These are phyloP conservation scores for barley (Hordeum vulgare) DNA, from an alignment of 176 grass and related monocot genomes.

Conservation along the genomic window MorexV3_pseudomolecules_assembly NC_058521.1:405348472-405348971, in stretches of 20 bases:
- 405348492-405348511: not conserved
- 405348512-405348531: not conserved
- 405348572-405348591: not conserved
- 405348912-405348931: not conserved
- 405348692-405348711: not conserved
- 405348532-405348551: not conserved
- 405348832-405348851: not conserved
- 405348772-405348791: not conserved
- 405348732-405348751: not conserved
- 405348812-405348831: not conserved
- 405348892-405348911: not conserved
- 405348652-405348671: not conserved
- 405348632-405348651: not conserved
- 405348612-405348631: not conserved
- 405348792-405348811: not conserved
- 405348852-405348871: too few species aligned
- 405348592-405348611: not conserved
- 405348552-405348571: not conserved
- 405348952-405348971: too few species aligned
- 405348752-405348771: not conserved
- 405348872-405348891: not conserved
- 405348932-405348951: too few species aligned
- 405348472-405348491: not conserved
- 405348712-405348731: not conserved
- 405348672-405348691: too few species aligned